A percentile compares a stretch with the other conserved stretches of the same genome.
phyloP scores from a whole-genome alignment of 306 rosid species.

The Potentilla sterilis region DNA sequence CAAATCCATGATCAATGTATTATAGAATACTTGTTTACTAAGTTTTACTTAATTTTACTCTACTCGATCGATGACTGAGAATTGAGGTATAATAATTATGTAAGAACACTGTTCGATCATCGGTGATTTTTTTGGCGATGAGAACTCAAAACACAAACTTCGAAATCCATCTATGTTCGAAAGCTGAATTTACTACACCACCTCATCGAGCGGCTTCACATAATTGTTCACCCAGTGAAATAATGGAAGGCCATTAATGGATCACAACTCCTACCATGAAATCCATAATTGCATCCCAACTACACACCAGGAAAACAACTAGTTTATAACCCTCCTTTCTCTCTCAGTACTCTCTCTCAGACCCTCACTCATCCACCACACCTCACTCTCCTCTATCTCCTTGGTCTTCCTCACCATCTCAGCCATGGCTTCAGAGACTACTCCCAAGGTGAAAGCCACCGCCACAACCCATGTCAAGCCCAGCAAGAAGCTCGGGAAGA shows the following conservation, averaged over 20 bases:
- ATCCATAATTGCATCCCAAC: slow-evolving; percentile 58
- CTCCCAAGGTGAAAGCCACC: slow-evolving; percentile 48
- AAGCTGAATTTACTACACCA: background rate
- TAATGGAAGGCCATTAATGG: slow-evolving; percentile 37
- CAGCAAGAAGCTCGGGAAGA: slow-evolving; percentile 52
- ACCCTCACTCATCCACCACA: background rate
- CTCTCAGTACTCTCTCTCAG: background rate
- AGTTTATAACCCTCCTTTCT: slow-evolving; percentile 32
- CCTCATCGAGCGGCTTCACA: background rate
- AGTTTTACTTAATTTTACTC: too few relatives aligned
- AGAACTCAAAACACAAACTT: too few relatives aligned
- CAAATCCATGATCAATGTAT: too few relatives aligned
- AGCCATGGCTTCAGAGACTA: slow-evolving; percentile 42
- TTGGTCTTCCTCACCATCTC: background rate
- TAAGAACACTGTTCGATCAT: too few relatives aligned
- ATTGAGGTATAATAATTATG: too few relatives aligned
- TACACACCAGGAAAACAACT: background rate
- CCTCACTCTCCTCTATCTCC: background rate
- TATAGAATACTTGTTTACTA: background rate
- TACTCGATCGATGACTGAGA: too few relatives aligned
- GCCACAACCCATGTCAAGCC: slow-evolving; percentile 44
- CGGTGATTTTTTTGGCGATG: too few relatives aligned
- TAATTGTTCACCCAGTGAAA: background rate
- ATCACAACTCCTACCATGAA: slow-evolving; percentile 44
- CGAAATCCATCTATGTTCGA: background rate